A percentile compares a stretch with the other conserved stretches of the same genome.
These are phyloP conservation scores for Alternaria consortialis DNA, from an alignment of 2,329 filamentous ascomycete genomes.

Conservation along the genomic window DNA sequence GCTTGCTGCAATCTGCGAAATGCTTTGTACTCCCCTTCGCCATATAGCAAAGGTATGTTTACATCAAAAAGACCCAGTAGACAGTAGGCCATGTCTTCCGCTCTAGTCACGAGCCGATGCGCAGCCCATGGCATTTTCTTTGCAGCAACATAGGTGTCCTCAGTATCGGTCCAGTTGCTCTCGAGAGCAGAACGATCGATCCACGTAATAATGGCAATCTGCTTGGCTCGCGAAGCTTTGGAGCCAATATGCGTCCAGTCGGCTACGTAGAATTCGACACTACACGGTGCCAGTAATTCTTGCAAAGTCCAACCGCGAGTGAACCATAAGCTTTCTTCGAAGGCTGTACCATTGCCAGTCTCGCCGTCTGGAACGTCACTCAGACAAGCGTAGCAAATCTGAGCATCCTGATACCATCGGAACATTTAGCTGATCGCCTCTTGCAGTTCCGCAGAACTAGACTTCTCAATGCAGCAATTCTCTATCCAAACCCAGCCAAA, in stretches of 20 bases:
- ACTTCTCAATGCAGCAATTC: slow-evolving; percentile 30
- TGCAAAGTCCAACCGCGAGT: slow-evolving; percentile 7
- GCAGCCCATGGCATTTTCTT: slow-evolving; percentile 28
- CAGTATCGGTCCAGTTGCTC: background rate
- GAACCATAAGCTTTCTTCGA: background rate
- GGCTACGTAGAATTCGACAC: slow-evolving; percentile 10
- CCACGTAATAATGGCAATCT: background rate
- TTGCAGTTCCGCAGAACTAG: slow-evolving; percentile 16
- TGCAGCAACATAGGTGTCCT: background rate
- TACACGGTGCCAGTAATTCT: slow-evolving; percentile 13
- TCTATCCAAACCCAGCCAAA: slow-evolving; percentile 22
- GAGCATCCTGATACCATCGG: slow-evolving; percentile 17
- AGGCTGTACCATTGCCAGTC: background rate
- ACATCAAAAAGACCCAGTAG: slow-evolving; percentile 29
- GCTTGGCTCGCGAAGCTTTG: background rate
- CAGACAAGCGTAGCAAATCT: slow-evolving; percentile 16
- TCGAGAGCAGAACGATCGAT: background rate
- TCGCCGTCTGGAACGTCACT: background rate
- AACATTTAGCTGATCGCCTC: slow-evolving; percentile 30
- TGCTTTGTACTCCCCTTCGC: slow-evolving; percentile 25
- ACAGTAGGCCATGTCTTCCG: slow-evolving; percentile 23
- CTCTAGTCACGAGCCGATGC: slow-evolving; percentile 2
- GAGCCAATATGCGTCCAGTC: slow-evolving; percentile 5
- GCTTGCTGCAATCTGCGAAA: slow-evolving; percentile 21
- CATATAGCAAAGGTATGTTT: slow-evolving; percentile 30